Evolutionary conservation across 345 rosid species (phyloP).

Genomic region (Citrus cavaleriei): DNA sequence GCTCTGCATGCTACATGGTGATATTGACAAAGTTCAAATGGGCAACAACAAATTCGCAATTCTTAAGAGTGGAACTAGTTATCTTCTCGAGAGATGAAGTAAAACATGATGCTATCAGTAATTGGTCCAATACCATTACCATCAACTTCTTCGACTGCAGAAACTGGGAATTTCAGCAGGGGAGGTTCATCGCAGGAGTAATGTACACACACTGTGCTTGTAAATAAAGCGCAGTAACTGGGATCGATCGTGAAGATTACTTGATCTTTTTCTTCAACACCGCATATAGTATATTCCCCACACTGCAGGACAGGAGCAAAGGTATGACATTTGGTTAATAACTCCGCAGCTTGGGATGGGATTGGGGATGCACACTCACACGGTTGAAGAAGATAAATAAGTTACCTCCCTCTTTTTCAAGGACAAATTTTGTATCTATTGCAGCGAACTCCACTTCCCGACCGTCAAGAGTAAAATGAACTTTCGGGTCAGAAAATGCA

Average conservation of each 20-base stretch:
- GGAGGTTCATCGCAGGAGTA: too few relatives aligned
- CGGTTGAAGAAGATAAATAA: not conserved
- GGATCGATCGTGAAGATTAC: not conserved
- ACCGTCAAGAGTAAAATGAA: not conserved
- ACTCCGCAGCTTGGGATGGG: not conserved
- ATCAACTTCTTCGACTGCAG: too few relatives aligned
- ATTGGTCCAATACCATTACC: not conserved
- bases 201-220: not conserved
- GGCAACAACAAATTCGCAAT: too few relatives aligned
- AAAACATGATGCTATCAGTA: not conserved
- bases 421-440: not conserved
- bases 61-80: too few relatives aligned
- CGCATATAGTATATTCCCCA: not conserved
- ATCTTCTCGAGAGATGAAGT: not conserved
- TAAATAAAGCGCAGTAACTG: not conserved
- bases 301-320: not conserved
- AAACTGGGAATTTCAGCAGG: too few relatives aligned
- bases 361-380: too few relatives aligned
- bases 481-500: not conserved
- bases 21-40: not conserved
- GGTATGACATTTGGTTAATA: not conserved
- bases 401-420: not conserved
- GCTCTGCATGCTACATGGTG: too few relatives aligned
- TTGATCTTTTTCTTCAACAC: not conserved
- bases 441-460: not conserved